Base-by-base conservation (phyloP, 768 basidiomycete species). In the Lyophyllum atratum region DNA sequence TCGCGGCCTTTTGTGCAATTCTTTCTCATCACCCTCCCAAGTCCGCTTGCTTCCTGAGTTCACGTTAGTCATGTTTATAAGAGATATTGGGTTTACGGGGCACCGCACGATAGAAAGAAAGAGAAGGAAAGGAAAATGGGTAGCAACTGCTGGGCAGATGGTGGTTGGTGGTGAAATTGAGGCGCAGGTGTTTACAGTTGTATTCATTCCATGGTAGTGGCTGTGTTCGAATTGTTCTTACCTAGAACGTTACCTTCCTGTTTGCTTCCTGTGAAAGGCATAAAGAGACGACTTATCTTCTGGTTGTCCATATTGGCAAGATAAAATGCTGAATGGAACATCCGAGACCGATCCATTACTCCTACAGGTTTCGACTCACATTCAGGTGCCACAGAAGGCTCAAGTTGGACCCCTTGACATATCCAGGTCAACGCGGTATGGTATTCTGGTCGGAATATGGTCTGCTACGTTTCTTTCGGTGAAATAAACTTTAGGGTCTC, bases 11-110 rank as follows among this genome's bases (percentile, higher is more conserved):
- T 90, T 90, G 66, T 81, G 67, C 29, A 71, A 66, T 47, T 76
- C 78, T 39, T 72, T 64, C 52, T 78, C 75, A 59, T 63, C 67
- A 59, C 81, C 86, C 66, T 90, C 88, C 85, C 84, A 84, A 61
- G 86, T 75, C 73, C 90, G 88, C 86, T 92, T 92, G 72, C 81
- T 78, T 80, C 90, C 90, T 91, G 90, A 81, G 79, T 86, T 78
- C 70, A 85, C 74, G 83, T 92, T 89, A 91, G 90, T 85, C 88
- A 91, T 83, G 74, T 81, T 80, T 68, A 67, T 62, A 47, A 55
- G 64, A 60, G 58, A 72, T 67, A 75, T 74, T 72, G 65, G 81
- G 79, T 80, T 87, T 87, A 87, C 86, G 78, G 81, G 78, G 82
- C 82, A 87, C 87, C 88, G 86, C 88, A 90, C 87, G 88, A 89